Conservation (phyloP, 345 rosid genomes). For the Cardamine chenopodiifolia region DNA sequence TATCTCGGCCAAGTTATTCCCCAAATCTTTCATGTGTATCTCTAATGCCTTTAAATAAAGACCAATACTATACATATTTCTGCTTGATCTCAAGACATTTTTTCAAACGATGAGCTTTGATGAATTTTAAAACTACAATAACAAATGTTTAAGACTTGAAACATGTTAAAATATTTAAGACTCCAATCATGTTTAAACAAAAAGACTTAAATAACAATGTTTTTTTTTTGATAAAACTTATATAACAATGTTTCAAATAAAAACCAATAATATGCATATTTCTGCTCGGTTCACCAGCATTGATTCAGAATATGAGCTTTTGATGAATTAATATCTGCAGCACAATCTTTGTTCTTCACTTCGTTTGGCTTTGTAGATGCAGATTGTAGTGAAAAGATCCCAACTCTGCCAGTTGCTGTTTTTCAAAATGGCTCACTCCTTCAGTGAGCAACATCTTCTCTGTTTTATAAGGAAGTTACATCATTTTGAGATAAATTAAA, state of each 20-base stretch:
- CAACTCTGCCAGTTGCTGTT: constrained; percentile 40
- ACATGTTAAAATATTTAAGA: no score
- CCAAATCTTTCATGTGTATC: constrained; percentile 66
- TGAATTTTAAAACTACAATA: no score
- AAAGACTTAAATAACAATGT: background rate
- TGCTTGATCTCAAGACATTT: background rate
- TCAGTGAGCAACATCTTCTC: constrained; percentile 45
- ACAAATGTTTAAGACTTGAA: background rate
- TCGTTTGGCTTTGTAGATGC: constrained; percentile 44
- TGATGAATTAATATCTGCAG: no score
- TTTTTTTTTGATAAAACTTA: background rate
- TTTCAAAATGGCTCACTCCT: constrained; percentile 36
- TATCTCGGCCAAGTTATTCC: constrained; percentile 78
- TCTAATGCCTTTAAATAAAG: constrained; percentile 48
- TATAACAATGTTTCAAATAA: background rate
- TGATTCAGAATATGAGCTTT: no score
- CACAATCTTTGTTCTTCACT: background rate
- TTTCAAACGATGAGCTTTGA: background rate
- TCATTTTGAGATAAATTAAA: no score
- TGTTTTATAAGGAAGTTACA: background rate
- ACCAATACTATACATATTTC: background rate
- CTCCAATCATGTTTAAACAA: no score
- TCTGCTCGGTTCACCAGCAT: background rate
- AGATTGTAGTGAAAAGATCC: constrained; percentile 53
- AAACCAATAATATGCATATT: background rate